Evolutionary conservation across 2,329 filamentous ascomycete species (phyloP), one percentile per base, ranked within the genome.

Genomic region (Colletotrichum tofieldiae): DNA sequence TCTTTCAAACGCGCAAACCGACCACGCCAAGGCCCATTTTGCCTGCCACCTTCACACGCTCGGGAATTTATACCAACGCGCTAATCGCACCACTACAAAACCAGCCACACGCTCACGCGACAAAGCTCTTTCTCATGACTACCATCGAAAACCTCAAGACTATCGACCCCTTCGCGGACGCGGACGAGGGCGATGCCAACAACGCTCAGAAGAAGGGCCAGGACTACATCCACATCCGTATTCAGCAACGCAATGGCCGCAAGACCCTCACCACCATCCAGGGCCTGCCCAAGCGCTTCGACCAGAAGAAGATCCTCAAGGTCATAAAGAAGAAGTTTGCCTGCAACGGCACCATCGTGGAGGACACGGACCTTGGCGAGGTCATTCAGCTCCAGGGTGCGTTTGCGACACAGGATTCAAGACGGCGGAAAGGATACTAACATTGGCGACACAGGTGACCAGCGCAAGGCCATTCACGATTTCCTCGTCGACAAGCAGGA

Each of bases 221-320:
- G 73, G 72, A 74, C 68, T 75, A 75, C 59, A 75, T 75, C 39
- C 73, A 75, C 69, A 75, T 75, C 58, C 73, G 73, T 32, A 75
- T 75, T 68, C 73, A 75, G 65, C 73, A 75, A 68, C 73, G 73
- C 67, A 75, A 75, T 74, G 96, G 96, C 92, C 96, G 96, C 86
- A 99, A 99, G 92, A 98, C 96, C 89, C 91, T 99, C 93, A 99
- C 96, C 81, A 99, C 96, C 81, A 95, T 99, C 82, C 96, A 98
- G 91, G 96, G 96, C 86, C 92, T 99, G 80, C 96, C 96, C 76
- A 96, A 96, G 89, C 98, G 98, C 84, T 98, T 98, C 83, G 96
- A 98, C 87, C 95, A 96, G 87, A 98, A 98, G 92, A 98, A 98
- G 89, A 98, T 99, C 84, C 92, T 99, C 82, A 98, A 98, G 90